phyloP scores from a whole-genome alignment of 2,329 filamentous ascomycete species.

The Coniochaeta prunicola region DNA sequence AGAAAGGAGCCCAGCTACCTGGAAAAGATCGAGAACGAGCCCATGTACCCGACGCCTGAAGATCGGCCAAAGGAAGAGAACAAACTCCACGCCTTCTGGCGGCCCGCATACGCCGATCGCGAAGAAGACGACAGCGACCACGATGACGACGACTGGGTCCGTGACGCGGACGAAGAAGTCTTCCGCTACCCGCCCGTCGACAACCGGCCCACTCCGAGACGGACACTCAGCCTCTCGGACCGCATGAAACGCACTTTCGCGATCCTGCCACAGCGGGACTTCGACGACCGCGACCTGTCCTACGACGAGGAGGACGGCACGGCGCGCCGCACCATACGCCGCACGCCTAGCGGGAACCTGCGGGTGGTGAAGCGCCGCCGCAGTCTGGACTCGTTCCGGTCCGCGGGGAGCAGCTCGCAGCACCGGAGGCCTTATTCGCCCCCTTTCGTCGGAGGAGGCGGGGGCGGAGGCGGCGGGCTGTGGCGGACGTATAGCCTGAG shows the following conservation, averaged over 20 bases:
- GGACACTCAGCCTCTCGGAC: conserved; percentile 38
- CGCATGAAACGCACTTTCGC: conserved; percentile 54
- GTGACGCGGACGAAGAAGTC: conserved; percentile 29
- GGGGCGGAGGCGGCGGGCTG: conserved; percentile 11
- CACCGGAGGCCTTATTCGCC: conserved; percentile 26
- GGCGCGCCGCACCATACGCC: conserved; percentile 46
- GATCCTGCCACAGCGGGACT: conserved; percentile 41
- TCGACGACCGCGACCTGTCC: conserved; percentile 22
- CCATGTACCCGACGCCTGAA: conserved; percentile 32
- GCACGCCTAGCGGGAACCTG: conserved; percentile 53
- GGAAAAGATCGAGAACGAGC: conserved; percentile 14
- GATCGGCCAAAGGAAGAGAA: conserved; percentile 42
- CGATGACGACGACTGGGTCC: conserved; percentile 21
- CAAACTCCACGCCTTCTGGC: conserved; percentile 55
- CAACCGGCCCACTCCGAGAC: conserved; percentile 35
- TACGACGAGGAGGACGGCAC: conserved; percentile 21
- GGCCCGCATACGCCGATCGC: conserved; percentile 39
- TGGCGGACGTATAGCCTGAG: conserved; percentile 23
- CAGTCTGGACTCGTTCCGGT: conserved; percentile 36
- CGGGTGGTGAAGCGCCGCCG: conserved; percentile 48
- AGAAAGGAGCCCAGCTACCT: conserved; percentile 17
- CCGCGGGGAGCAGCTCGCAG: conserved; percentile 11
- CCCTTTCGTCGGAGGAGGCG: not conserved
- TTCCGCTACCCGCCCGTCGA: conserved; percentile 42
- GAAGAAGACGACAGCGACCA: conserved; percentile 23